Conservation (phyloP, 306 rosid genomes). For the Medicago arabica region DNA sequence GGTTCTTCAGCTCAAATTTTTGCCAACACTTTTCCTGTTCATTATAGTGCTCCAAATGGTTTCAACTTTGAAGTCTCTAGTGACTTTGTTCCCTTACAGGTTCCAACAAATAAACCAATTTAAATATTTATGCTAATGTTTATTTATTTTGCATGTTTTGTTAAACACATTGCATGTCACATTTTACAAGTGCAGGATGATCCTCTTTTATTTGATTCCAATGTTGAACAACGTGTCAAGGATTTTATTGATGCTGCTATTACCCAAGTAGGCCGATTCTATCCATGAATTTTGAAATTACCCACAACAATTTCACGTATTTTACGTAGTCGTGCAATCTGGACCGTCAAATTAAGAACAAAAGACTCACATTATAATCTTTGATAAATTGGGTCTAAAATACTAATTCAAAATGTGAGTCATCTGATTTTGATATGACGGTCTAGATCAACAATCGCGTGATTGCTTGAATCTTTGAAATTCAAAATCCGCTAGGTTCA, state of each 20-base stretch:
- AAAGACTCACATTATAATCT: no score
- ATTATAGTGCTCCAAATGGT: slow-evolving; percentile 26
- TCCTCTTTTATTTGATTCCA: slow-evolving; percentile 68
- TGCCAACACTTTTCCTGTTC: slow-evolving; percentile 59
- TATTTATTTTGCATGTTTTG: slow-evolving; percentile 29
- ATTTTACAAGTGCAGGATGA: slow-evolving; percentile 70
- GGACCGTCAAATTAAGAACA: not conserved
- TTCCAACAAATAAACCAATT: slow-evolving; percentile 32
- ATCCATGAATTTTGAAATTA: slow-evolving; percentile 8
- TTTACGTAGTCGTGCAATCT: not conserved
- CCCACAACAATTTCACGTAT: not conserved
- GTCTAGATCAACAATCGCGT: not conserved
- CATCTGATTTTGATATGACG: no score
- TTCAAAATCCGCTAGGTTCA: not conserved
- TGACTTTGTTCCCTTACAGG: slow-evolving; percentile 67
- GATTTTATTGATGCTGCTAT: slow-evolving; percentile 63
- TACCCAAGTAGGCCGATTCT: slow-evolving; percentile 59
- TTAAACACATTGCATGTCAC: slow-evolving; percentile 29
- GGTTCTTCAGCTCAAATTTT: slow-evolving; percentile 91
- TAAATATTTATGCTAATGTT: not conserved
- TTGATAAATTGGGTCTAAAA: no score
- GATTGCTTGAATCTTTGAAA: not conserved
- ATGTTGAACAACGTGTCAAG: slow-evolving; percentile 65
- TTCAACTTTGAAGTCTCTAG: slow-evolving; percentile 64
- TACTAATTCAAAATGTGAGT: no score